A percentile compares a stretch with the other conserved stretches of the same genome.
Conservation (phyloP, 1,284 basidiomycete genomes). For the Wallemia ichthyophaga region DNA sequence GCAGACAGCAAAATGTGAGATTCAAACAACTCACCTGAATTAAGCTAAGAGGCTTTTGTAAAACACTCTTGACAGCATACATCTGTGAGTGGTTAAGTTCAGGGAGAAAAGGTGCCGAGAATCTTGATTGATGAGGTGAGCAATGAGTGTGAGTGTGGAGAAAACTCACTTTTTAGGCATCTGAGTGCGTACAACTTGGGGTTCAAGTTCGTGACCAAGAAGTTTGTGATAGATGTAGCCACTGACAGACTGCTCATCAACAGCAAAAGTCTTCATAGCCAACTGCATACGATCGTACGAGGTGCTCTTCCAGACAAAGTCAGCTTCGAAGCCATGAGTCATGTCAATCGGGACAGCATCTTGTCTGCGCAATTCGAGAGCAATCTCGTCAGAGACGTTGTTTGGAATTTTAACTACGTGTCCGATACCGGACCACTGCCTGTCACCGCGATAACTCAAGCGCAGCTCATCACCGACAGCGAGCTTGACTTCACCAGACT, state of each 20-base stretch:
- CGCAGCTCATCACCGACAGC: slow-evolving; percentile 90
- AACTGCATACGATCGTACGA: slow-evolving; percentile 97
- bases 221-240: slow-evolving; percentile 98
- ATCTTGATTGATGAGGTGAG: slow-evolving; percentile 17
- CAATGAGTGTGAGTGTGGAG: neutral
- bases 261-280: slow-evolving; percentile 97
- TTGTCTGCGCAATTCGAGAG: slow-evolving; percentile 58
- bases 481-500: slow-evolving; percentile 86
- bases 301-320: slow-evolving; percentile 98
- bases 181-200: slow-evolving; percentile 46
- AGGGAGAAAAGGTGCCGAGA: slow-evolving; percentile 85
- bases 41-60: slow-evolving; percentile 91
- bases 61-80: slow-evolving; percentile 91
- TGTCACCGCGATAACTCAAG: slow-evolving; percentile 57
- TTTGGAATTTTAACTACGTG: slow-evolving; percentile 99
- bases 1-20: neutral
- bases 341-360: slow-evolving; percentile 87
- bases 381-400: slow-evolving; percentile 94
- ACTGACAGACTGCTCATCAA: slow-evolving; percentile 95
- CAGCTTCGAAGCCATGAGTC: slow-evolving; percentile 78
- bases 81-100: slow-evolving; percentile 98
- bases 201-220: slow-evolving; percentile 78
- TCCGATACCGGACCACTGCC: slow-evolving; percentile 80
- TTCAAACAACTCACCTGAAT: slow-evolving; percentile 35
- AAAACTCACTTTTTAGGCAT: slow-evolving; percentile 48